phyloP scores from a whole-genome alignment of 2,329 filamentous ascomycete genomes.

The Microcera coccophila region DNA sequence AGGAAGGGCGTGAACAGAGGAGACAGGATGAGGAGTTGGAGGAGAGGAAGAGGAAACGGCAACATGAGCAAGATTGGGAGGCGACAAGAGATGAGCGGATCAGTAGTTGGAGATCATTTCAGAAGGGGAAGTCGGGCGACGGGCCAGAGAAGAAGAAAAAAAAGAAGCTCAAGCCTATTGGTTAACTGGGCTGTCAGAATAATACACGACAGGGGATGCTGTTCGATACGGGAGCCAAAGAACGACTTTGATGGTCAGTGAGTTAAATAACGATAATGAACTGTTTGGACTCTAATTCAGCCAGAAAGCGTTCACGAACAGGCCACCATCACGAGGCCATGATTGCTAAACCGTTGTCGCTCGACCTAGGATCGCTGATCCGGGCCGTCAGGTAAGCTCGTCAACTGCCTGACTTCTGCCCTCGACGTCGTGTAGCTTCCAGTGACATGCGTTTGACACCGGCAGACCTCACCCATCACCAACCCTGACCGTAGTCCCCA shows the following conservation, averaged over 20 bases:
- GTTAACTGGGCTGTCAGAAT: slow-evolving; percentile 33
- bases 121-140: slow-evolving; percentile 63
- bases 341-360: slow-evolving; percentile 4
- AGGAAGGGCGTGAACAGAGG: slow-evolving; percentile 86
- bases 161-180: slow-evolving; percentile 67
- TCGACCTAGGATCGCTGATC: no score
- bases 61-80: slow-evolving; percentile 95
- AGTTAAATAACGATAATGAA: slow-evolving; percentile 30
- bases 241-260: slow-evolving; percentile 26
- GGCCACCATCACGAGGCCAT: slow-evolving; percentile 11
- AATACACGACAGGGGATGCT: slow-evolving; percentile 1
- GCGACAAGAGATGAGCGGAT: slow-evolving; percentile 86
- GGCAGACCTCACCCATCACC: no score
- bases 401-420: no score
- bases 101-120: slow-evolving; percentile 88
- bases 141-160: slow-evolving; percentile 57
- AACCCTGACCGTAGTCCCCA: no score
- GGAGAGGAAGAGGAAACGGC: slow-evolving; percentile 76
- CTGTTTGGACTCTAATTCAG: slow-evolving; percentile 31
- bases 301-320: no score
- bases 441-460: no score
- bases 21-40: slow-evolving; percentile 83
- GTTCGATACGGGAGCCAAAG: slow-evolving; percentile 12
- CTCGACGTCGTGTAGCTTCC: no score
- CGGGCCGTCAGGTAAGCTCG: no score